Evolutionary conservation across 2,329 filamentous ascomycete genomes (phyloP).

Genomic region (Chaetomium strumarium): DNA sequence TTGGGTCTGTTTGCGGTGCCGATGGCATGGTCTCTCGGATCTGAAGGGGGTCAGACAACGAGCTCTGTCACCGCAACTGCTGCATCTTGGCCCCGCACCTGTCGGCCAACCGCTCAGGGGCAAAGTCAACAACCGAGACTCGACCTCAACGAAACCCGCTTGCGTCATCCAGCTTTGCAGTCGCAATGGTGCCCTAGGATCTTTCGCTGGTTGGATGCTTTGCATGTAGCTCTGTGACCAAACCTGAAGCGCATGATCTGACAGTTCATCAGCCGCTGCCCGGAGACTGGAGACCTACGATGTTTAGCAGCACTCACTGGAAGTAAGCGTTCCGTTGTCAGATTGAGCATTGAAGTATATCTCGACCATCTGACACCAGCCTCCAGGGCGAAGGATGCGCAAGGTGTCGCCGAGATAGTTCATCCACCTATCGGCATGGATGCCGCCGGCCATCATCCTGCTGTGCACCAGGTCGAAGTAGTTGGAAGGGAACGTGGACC

Average conservation of each 20-base stretch:
- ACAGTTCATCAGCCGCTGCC: constrained; percentile 8
- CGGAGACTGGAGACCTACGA: not conserved
- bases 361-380: constrained; percentile 87
- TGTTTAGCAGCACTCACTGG: constrained; percentile 38
- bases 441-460: constrained; percentile 63
- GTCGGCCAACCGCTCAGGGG: constrained; percentile 65
- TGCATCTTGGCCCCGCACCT: constrained; percentile 40
- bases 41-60: constrained; percentile 32
- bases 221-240: constrained; percentile 63
- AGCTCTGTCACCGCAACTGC: not conserved
- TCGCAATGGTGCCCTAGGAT: constrained; percentile 58
- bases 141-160: constrained; percentile 63
- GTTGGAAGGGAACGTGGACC: constrained; percentile 62
- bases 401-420: constrained; percentile 72
- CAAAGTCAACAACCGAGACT: constrained; percentile 58
- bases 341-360: constrained; percentile 82
- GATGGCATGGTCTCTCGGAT: constrained; percentile 46
- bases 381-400: constrained; percentile 63
- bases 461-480: constrained; percentile 83
- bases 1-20: constrained; percentile 50
- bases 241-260: constrained; percentile 57
- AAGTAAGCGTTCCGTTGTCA: constrained; percentile 70
- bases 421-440: constrained; percentile 66
- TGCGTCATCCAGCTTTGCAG: constrained; percentile 52
- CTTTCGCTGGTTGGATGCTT: constrained; percentile 57